Percentiles rank a stretch among this genome's conserved stretches.
Conservation (phyloP, 306 rosid species). For the Inga oerstediana region DNA sequence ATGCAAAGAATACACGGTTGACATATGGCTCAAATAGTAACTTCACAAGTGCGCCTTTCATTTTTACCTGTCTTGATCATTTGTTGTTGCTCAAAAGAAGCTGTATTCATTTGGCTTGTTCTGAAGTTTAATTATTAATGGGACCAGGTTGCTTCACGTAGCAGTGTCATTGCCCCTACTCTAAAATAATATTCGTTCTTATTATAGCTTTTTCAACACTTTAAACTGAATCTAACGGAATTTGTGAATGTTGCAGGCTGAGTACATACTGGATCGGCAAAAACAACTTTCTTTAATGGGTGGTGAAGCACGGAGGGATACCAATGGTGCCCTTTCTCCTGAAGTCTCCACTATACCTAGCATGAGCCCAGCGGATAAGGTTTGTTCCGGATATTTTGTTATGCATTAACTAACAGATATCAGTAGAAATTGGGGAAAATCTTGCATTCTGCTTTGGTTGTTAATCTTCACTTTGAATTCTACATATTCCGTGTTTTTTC, state of each 20-base stretch:
- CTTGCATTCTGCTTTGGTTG: not conserved
- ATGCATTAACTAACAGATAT: slow-evolving; percentile 35
- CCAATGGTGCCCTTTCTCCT: slow-evolving; percentile 64
- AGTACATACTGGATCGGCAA: slow-evolving; percentile 85
- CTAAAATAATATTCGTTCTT: slow-evolving; percentile 13
- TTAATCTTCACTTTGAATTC: slow-evolving; percentile 3
- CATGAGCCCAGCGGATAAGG: slow-evolving; percentile 81
- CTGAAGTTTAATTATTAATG: not conserved
- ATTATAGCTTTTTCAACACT: slow-evolving; percentile 1
- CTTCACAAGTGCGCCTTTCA: not conserved
- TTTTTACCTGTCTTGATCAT: not conserved
- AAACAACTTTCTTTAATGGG: slow-evolving; percentile 88
- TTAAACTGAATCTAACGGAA: slow-evolving; percentile 17
- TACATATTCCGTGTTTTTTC: not conserved
- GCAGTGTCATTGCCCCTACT: slow-evolving; percentile 3
- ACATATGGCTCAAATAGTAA: not conserved
- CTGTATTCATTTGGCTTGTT: slow-evolving; percentile 4
- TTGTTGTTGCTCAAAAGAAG: slow-evolving; percentile 12
- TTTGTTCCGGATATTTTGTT: slow-evolving; percentile 42
- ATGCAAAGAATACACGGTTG: not conserved
- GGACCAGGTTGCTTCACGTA: slow-evolving; percentile 9
- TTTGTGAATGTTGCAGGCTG: slow-evolving; percentile 66
- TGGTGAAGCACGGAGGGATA: slow-evolving; percentile 79
- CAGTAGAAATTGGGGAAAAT: slow-evolving; percentile 5
- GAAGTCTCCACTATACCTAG: slow-evolving; percentile 76